phyloP scores from a whole-genome alignment of 306 rosid genomes.

The Dalbergia cochinchinensis region DNA sequence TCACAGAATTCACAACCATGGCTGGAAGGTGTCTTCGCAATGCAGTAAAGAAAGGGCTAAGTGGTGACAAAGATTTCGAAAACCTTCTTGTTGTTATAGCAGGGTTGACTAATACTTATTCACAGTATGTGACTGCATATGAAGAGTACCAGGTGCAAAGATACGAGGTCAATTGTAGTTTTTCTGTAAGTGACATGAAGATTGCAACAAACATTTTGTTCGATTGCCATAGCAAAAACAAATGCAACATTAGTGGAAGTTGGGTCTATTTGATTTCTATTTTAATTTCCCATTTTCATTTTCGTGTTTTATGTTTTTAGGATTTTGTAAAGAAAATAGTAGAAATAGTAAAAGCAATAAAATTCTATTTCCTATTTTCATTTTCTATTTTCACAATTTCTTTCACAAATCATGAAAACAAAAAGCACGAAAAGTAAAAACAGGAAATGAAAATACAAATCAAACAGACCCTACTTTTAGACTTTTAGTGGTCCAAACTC shows the following conservation, averaged over 20 bases:
- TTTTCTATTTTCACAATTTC: too few relatives aligned
- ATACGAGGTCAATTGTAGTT: conserved; percentile 80
- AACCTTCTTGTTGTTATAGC: conserved; percentile 76
- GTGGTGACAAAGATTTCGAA: conserved; percentile 51
- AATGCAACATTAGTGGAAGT: not conserved
- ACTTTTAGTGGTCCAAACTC: conserved; percentile 29
- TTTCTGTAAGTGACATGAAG: conserved; percentile 9
- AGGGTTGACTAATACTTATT: conserved; percentile 86
- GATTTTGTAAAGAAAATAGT: too few relatives aligned
- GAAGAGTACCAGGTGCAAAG: conserved; percentile 90
- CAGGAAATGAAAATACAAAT: too few relatives aligned
- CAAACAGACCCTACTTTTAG: too few relatives aligned
- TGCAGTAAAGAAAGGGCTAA: conserved; percentile 75
- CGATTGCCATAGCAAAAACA: not conserved
- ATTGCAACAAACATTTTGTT: conserved; percentile 1
- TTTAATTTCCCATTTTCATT: too few relatives aligned
- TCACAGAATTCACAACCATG: conserved; percentile 89
- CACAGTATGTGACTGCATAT: conserved; percentile 83
- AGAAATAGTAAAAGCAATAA: too few relatives aligned
- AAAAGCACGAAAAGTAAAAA: too few relatives aligned
- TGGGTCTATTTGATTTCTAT: too few relatives aligned
- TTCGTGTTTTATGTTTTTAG: too few relatives aligned
- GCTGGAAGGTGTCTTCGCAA: conserved; percentile 97
- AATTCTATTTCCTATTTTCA: too few relatives aligned
- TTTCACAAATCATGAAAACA: too few relatives aligned